Percentiles rank a stretch among this genome's conserved stretches.
Evolutionary conservation across 352 stramenopile genomes (phyloP).

Genomic region (Phytopythium oedochilum): DNA sequence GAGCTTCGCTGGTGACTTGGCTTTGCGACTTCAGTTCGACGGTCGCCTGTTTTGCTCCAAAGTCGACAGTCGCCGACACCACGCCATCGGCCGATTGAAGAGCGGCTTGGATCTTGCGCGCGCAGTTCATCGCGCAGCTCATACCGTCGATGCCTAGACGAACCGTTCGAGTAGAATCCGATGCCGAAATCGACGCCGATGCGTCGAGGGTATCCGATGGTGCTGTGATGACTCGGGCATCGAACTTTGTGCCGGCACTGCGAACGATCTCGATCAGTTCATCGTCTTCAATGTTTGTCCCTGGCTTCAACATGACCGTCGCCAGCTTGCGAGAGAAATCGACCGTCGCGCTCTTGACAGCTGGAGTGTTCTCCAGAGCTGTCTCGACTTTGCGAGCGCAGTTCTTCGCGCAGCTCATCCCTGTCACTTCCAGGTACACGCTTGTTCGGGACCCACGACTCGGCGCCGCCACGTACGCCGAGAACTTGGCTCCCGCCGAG

Average conservation of each 20-base stretch:
- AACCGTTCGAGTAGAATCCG: conserved; percentile 26
- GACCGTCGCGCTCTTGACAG: conserved; percentile 56
- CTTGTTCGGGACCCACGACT: conserved; percentile 34
- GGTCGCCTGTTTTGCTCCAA: conserved; percentile 45
- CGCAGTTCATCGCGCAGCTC: conserved; percentile 63
- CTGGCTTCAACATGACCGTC: conserved; percentile 46
- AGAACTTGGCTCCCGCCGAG: conserved; percentile 56
- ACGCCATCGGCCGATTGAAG: conserved; percentile 56
- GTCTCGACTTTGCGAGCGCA: conserved; percentile 71
- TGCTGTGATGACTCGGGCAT: conserved; percentile 40
- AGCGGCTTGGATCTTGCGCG: conserved; percentile 62
- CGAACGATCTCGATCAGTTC: conserved; percentile 61
- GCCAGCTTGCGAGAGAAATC: conserved; percentile 66
- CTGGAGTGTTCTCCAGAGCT: conserved; percentile 35
- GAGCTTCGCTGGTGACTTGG: conserved; percentile 49
- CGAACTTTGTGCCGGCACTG: conserved; percentile 50
- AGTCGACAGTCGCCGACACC: conserved; percentile 67
- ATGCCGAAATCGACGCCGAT: neutral
- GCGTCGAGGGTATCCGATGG: neutral
- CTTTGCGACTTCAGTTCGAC: conserved; percentile 59
- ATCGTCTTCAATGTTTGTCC: conserved; percentile 36
- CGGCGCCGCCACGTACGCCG: conserved; percentile 38
- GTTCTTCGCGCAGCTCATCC: conserved; percentile 83
- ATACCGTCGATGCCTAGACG: conserved; percentile 57
- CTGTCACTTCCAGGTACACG: conserved; percentile 52